Percentiles rank a stretch among this genome's conserved stretches.
These are phyloP conservation scores for Ceratobasidium sp. DNA, from an alignment of 1,284 basidiomycete species.

Conservation along the genomic window DNA sequence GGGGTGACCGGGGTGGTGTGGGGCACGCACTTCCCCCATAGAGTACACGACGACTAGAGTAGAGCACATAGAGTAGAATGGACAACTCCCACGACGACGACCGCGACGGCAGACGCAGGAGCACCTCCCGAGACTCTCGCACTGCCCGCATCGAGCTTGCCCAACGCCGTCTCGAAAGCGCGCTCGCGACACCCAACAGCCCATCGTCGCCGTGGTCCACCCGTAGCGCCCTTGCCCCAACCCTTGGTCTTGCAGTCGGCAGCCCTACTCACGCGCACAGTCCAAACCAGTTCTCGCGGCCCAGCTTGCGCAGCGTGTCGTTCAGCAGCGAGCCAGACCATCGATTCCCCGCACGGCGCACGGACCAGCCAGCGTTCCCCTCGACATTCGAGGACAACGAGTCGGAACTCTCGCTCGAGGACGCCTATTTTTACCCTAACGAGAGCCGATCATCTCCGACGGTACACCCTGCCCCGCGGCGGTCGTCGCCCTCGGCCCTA, in stretches of 20 bases:
- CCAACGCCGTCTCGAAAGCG: constrained; percentile 43
- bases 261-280: constrained; percentile 22
- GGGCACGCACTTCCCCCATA: constrained; percentile 7
- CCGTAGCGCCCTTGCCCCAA: constrained; percentile 21
- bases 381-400: constrained; percentile 81
- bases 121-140: constrained; percentile 31
- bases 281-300: constrained; percentile 15
- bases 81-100: constrained; percentile 31
- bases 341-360: constrained; percentile 56
- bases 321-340: constrained; percentile 45
- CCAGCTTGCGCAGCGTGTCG: constrained; percentile 44
- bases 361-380: constrained; percentile 62
- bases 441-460: constrained; percentile 18
- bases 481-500: constrained; percentile 55
- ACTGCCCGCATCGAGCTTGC: constrained; percentile 39
- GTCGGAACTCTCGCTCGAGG: constrained; percentile 58
- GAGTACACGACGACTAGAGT: constrained; percentile 37
- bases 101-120: constrained; percentile 21
- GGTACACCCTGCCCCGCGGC: constrained; percentile 15
- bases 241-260: constrained; percentile 9
- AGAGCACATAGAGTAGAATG: constrained; percentile 39
- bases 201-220: constrained; percentile 42
- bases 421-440: constrained; percentile 26
- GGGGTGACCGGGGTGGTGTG: constrained; percentile 9
- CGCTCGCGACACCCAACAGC: constrained; percentile 42